Percentiles rank a stretch among this genome's conserved stretches.
phyloP scores from a whole-genome alignment of 257 asterid species.

The Nicotiana tomentosiformis region DNA sequence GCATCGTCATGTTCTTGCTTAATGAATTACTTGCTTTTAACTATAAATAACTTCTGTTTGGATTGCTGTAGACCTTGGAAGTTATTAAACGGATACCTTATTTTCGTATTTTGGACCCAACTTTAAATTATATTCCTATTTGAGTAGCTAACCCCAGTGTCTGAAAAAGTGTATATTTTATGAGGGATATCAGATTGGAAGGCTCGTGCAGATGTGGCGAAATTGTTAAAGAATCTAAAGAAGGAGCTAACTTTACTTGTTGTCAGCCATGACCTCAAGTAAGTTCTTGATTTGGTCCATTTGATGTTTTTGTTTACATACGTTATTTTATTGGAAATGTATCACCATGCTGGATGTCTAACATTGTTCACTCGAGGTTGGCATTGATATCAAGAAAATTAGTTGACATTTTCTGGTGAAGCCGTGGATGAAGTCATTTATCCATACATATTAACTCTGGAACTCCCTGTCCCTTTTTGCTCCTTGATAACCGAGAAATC shows the following conservation, averaged over 20 bases:
- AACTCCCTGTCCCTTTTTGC: not conserved
- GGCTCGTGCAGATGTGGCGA: slow-evolving; percentile 91
- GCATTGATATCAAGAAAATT: not conserved
- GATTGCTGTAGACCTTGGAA: too few species aligned
- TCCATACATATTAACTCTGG: not conserved
- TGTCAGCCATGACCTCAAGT: slow-evolving; percentile 94
- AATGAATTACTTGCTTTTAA: not conserved
- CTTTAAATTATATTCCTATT: not conserved
- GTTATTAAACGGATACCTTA: not conserved
- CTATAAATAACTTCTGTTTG: not conserved
- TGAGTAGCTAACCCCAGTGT: not conserved
- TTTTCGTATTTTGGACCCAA: slow-evolving; percentile 9
- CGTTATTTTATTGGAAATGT: not conserved
- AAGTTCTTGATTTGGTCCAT: slow-evolving; percentile 31
- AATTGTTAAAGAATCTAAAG: slow-evolving; percentile 67
- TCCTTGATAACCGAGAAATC: not conserved
- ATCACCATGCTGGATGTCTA: not conserved
- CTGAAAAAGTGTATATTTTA: not conserved
- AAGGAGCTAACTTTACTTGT: slow-evolving; percentile 75
- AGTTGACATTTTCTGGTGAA: not conserved
- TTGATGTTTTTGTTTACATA: not conserved
- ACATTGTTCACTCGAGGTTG: not conserved
- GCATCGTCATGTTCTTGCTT: not conserved
- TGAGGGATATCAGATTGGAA: slow-evolving; percentile 58
- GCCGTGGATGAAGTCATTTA: not conserved